A percentile compares a stretch with the other conserved stretches of the same genome.
phyloP scores from a whole-genome alignment of 352 stramenopile genomes.

The Phytophthora pinifolia region DNA sequence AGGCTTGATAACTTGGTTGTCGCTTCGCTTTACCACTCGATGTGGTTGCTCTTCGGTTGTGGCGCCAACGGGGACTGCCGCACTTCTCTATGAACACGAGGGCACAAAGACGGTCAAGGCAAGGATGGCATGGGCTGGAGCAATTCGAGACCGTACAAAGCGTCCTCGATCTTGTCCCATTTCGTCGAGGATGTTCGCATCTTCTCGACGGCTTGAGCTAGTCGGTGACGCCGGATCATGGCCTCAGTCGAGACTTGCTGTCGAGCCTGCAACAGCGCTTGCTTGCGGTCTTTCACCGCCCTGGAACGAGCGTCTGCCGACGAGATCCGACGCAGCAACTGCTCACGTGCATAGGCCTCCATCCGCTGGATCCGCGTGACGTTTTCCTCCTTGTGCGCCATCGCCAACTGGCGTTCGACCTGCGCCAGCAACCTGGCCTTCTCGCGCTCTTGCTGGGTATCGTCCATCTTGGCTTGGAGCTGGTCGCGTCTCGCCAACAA shows the following conservation, averaged over 20 bases:
- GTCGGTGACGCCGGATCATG: conserved; percentile 68
- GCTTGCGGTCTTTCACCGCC: conserved; percentile 64
- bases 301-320: conserved; percentile 60
- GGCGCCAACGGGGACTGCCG: conserved; percentile 4
- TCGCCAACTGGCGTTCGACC: conserved; percentile 54
- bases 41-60: conserved; percentile 17
- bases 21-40: conserved; percentile 12
- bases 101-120: conserved; percentile 13
- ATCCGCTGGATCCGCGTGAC: conserved; percentile 75
- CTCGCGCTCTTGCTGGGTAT: conserved; percentile 39
- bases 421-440: conserved; percentile 48
- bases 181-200: conserved; percentile 55
- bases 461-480: conserved; percentile 35
- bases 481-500: conserved; percentile 48
- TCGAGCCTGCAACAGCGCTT: conserved; percentile 51
- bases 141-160: conserved; percentile 56
- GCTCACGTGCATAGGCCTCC: conserved; percentile 63
- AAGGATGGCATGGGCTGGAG: background rate
- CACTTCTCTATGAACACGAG: conserved; percentile 12
- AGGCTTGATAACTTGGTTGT: conserved; percentile 3
- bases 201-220: conserved; percentile 66
- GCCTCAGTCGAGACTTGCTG: conserved; percentile 67
- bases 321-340: conserved; percentile 56
- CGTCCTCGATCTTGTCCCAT: conserved; percentile 82
- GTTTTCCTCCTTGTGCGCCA: conserved; percentile 66